These are phyloP conservation scores for Eragrostis curvula DNA, from an alignment of 176 grass and related monocot species.

Conservation along the genomic window DNA sequence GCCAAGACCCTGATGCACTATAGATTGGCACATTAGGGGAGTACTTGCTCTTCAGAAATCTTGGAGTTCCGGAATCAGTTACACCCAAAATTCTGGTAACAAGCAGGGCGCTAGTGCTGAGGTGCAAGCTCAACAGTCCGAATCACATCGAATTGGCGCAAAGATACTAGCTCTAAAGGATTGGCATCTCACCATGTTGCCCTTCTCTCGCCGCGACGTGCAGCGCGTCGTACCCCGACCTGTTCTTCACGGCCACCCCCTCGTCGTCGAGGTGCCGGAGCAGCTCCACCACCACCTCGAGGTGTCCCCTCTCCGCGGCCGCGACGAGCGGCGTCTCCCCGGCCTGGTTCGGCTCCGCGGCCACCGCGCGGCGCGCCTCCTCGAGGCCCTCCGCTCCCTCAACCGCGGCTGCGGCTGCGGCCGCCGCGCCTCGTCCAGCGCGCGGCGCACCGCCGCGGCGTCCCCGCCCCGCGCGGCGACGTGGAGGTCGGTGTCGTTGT, in stretches of 20 bases:
- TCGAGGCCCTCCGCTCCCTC: conserved; percentile 55
- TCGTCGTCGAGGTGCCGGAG: conserved; percentile 62
- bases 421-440: conserved; percentile 54
- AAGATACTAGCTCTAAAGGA: background rate
- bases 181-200: conserved; percentile 52
- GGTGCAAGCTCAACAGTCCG: background rate
- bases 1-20: background rate
- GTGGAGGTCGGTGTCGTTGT: conserved; percentile 91
- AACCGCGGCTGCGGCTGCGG: conserved; percentile 30
- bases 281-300: conserved; percentile 69
- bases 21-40: background rate
- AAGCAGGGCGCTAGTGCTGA: background rate
- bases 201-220: conserved; percentile 86
- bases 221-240: conserved; percentile 76
- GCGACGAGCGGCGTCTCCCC: conserved; percentile 77
- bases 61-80: background rate
- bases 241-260: conserved; percentile 68
- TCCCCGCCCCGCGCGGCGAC: conserved; percentile 71
- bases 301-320: conserved; percentile 72
- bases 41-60: background rate
- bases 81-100: conserved; percentile 1
- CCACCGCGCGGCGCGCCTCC: conserved; percentile 57
- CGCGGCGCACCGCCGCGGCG: conserved; percentile 52
- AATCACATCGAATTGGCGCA: no score
- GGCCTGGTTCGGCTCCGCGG: conserved; percentile 74